Base-by-base conservation (phyloP, 2,329 filamentous ascomycete genomes). In the Neofusicoccum kwambonambiense region DNA sequence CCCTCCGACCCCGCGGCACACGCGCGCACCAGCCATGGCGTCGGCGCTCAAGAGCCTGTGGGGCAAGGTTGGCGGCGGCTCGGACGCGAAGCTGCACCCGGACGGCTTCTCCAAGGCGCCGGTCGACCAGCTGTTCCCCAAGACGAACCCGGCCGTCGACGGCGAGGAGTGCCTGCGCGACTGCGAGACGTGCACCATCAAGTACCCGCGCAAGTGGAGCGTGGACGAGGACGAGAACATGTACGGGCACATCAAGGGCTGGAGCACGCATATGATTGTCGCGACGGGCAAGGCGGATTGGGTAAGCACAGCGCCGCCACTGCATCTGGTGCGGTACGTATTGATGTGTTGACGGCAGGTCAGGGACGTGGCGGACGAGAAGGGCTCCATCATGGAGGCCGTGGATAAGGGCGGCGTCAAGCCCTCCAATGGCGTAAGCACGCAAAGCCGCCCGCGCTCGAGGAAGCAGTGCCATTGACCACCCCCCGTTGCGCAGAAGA, bases 261-360 rank as follows among this genome's bases (percentile, higher is more conserved):
- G 92, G 90, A 89, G 87, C 72, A 95, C 93, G 19, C 95, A 99
- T 78, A 75, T 97, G 67, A 81, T 99, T 37, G 92, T 98, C 15
- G 95, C 92, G 27, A 99, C 95, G n/a, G 92, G 93, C 67, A 97
- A 97, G 85, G 86, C 89, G 31, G 95, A 99, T 78, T 99, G 95
- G 95, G 90, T 94, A 73, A 81, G 91, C 12, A 19, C 13, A 3
- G 35, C n/a, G 9, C 11, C 12, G 27, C 3, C 8, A 17, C 22
- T n/a, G 3, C 12, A 42, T 56, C 13, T 45, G 17, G 66, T 90
- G 96, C 97, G 4, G 72, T 74, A 12, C 66, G 57, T 65, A 63
- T 49, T 64, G 45, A 64, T 37, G 35, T 64, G 31, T 65, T 65
- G 66, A 67, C 64, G 61, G 52, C 62, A 64, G 62, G 62, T 64